Evolutionary conservation across 2,329 filamentous ascomycete genomes (phyloP), one percentile per base, ranked within the genome.

Genomic region (Neofusicoccum kwambonambiense): DNA sequence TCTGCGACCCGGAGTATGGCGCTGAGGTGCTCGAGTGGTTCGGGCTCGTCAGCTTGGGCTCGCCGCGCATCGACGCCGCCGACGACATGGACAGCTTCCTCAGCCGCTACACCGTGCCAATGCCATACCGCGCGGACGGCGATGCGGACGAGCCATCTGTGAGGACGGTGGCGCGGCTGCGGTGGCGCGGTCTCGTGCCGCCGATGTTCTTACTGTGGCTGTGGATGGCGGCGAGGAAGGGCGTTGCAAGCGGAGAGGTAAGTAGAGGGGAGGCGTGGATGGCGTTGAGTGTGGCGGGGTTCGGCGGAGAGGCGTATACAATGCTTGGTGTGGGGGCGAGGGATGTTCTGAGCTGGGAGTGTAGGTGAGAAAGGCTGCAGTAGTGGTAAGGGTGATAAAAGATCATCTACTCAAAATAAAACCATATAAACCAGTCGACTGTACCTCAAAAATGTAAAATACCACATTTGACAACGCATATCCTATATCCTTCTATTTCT

Each of bases 11-110:
- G 41, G 87, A 90, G 65, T 87, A 92, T 66, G 84, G 86, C 1
- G 81, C 84, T 0, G 87, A 89, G 17, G 73, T 89, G 12, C 87
- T 93, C 68, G 91, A 95, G 77, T 95, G 90, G 88, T 73, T 94
- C 0, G 88, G 88, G 2, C 77, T 96, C n/a, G 74, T 89, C 4
- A 82, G 84, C 11, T 80, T 93, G 0, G 78, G 81, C 9, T 92
- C 90, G 64, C 86, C 89, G n/a, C 82, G 90, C 27, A 73, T 93
- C 17, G 70, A 76, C 11, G 74, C 77, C 3, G 74, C 73, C 9
- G 90, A 93, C 74, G 73, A 72, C 4, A 83, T 92, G 37, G 89
- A 94, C 75, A 79, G 86, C 0, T 91, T 89, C 71, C 78, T 95
- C 3, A 90, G 87, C 31, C 84, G 88, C 22, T 94, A 94, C 73